Evolutionary conservation across 2,329 filamentous ascomycete species (phyloP).

Genomic region (Balansia obtecta): DNA sequence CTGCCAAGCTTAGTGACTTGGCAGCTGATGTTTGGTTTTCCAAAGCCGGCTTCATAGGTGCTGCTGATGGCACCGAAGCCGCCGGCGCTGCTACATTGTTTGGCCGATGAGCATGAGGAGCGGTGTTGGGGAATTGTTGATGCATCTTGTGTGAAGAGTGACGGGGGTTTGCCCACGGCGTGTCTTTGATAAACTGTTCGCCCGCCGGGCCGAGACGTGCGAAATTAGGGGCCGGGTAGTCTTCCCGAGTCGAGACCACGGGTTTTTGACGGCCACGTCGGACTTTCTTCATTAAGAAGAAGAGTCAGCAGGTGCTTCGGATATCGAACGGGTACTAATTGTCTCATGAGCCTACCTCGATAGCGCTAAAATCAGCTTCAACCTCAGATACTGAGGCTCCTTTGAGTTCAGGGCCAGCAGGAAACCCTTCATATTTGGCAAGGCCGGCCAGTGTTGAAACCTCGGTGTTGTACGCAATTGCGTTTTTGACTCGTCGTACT

Average conservation of each 20-base stretch:
- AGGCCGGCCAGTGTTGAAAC: conserved; percentile 83
- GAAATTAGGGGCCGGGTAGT: conserved; percentile 36
- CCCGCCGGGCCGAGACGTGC: conserved; percentile 52
- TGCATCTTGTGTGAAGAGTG: conserved; percentile 53
- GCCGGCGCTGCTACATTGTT: background rate
- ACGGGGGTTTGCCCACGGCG: conserved; percentile 85
- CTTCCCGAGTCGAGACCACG: conserved; percentile 29
- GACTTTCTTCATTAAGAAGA: conserved; percentile 17
- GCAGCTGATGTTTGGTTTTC: conserved; percentile 13
- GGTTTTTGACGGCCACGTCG: conserved; percentile 24
- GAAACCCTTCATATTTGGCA: conserved; percentile 92
- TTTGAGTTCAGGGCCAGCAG: conserved; percentile 76
- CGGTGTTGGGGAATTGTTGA: conserved; percentile 20
- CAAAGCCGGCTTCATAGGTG: conserved; percentile 14
- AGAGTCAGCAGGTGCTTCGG: conserved; percentile 9
- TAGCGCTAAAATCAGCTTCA: conserved; percentile 78
- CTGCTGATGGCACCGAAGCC: conserved; percentile 6
- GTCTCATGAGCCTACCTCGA: conserved; percentile 48
- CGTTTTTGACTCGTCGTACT: conserved; percentile 68
- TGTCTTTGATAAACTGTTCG: conserved; percentile 80
- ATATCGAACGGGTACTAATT: background rate
- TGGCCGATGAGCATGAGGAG: conserved; percentile 8
- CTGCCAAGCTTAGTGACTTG: conserved; percentile 16
- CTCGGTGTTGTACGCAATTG: conserved; percentile 87
- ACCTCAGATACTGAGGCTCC: conserved; percentile 61